Evolutionary conservation across 2,329 filamentous ascomycete species (phyloP).

Genomic region (Alternaria postmessia): DNA sequence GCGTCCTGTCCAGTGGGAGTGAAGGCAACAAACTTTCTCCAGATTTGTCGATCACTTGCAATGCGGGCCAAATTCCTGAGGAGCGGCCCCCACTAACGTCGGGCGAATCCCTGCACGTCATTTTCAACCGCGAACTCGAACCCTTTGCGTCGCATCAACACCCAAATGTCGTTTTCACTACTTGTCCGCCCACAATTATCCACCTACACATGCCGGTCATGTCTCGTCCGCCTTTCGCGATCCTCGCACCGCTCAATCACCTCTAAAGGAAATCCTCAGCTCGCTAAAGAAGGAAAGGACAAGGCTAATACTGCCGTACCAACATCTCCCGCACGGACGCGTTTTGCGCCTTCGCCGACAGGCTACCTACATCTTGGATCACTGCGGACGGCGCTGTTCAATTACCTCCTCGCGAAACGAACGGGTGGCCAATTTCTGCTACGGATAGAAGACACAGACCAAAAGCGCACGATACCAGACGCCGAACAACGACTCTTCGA

Average conservation of each 20-base stretch:
- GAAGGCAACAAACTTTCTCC: constrained; percentile 18
- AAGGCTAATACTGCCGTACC: constrained; percentile 34
- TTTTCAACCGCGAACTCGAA: constrained; percentile 15
- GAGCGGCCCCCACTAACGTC: constrained; percentile 13
- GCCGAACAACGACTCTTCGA: constrained; percentile 80
- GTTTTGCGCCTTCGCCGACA: constrained; percentile 95
- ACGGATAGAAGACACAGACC: constrained; percentile 94
- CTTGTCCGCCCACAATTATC: constrained; percentile 34
- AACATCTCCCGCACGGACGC: constrained; percentile 64
- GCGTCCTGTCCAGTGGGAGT: neutral
- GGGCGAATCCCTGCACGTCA: constrained; percentile 11
- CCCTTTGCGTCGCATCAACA: constrained; percentile 7
- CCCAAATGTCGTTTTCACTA: constrained; percentile 34
- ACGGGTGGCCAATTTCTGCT: constrained; percentile 91
- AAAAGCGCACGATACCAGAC: constrained; percentile 80
- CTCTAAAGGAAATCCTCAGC: constrained; percentile 5
- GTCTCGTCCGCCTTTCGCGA: constrained; percentile 32
- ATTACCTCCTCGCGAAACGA: constrained; percentile 86
- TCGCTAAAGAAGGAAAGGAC: constrained; percentile 1
- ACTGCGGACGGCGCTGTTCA: constrained; percentile 91
- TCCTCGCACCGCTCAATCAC: constrained; percentile 26
- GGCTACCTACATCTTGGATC: constrained; percentile 93
- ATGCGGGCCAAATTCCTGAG: constrained; percentile 16
- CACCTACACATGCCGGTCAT: constrained; percentile 42
- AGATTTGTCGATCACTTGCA: constrained; percentile 6